Percentiles rank a stretch among this genome's conserved stretches.
phyloP scores from a whole-genome alignment of 129 eudicot species.

The Sambucus nigra region DNA sequence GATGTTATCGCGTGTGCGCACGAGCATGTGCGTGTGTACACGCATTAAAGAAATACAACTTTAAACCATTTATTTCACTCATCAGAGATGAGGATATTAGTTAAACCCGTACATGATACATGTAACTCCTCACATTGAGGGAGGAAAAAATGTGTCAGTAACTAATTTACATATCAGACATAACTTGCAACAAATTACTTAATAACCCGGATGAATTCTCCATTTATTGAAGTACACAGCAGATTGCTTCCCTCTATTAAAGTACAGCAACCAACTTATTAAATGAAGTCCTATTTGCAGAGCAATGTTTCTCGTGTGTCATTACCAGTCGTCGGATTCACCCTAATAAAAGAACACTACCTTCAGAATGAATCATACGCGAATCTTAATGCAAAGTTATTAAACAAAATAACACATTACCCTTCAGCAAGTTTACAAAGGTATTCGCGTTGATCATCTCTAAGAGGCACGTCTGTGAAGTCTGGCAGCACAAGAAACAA shows the following conservation, averaged over 20 bases:
- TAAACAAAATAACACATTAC: constrained; percentile 20
- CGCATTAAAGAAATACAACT: too few species aligned
- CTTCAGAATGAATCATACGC: constrained; percentile 8
- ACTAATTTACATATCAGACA: not conserved
- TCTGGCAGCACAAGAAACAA: constrained; percentile 29
- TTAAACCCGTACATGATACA: too few species aligned
- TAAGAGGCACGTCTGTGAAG: constrained; percentile 85
- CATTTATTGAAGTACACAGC: not conserved
- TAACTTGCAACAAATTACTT: constrained; percentile 2
- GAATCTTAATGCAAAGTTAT: not conserved
- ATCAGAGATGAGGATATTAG: too few species aligned
- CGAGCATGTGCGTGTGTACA: too few species aligned
- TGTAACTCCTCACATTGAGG: not conserved
- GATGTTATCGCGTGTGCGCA: too few species aligned
- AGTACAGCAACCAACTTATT: not conserved
- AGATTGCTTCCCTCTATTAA: not conserved
- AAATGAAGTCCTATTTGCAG: constrained; percentile 29
- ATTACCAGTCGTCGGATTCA: constrained; percentile 70
- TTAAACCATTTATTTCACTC: too few species aligned
- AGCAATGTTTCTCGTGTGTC: constrained; percentile 79
- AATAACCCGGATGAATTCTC: not conserved
- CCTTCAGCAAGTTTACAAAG: constrained; percentile 90
- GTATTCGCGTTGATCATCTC: constrained; percentile 86
- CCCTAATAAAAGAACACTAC: constrained; percentile 27
- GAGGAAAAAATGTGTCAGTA: not conserved